A percentile compares a stretch with the other conserved stretches of the same genome.
Evolutionary conservation across 805 yeast species (phyloP).

Genomic region (Kuraishia floccosa): DNA sequence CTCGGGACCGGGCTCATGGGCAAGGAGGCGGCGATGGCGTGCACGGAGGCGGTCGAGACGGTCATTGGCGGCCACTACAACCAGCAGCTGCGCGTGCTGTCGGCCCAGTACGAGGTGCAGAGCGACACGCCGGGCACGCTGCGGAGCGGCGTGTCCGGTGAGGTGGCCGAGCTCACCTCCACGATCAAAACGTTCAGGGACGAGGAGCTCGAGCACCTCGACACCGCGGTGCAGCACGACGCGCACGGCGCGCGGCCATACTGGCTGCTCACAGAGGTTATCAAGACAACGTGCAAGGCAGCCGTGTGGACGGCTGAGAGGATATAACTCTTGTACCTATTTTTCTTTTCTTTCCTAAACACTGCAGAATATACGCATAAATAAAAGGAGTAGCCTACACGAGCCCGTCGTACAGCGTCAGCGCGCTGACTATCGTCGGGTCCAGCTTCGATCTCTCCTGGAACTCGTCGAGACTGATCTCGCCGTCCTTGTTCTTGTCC

Average conservation of each 20-base stretch:
- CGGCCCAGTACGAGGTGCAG: slow-evolving; percentile 44
- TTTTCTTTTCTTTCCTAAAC: background rate
- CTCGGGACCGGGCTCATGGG: slow-evolving; percentile 77
- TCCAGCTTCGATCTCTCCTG: slow-evolving; percentile 70
- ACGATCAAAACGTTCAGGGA: slow-evolving; percentile 75
- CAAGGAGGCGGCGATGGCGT: slow-evolving; percentile 98
- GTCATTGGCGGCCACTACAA: slow-evolving; percentile 96
- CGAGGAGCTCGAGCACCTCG: slow-evolving; percentile 89
- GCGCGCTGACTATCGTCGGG: slow-evolving; percentile 62
- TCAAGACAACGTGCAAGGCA: slow-evolving; percentile 71
- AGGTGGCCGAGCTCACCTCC: slow-evolving; percentile 43
- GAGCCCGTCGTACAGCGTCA: slow-evolving; percentile 51
- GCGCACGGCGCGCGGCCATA: slow-evolving; percentile 92
- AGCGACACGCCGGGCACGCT: slow-evolving; percentile 6
- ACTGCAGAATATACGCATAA: background rate
- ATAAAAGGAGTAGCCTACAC: slow-evolving; percentile 25
- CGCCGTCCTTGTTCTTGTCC: slow-evolving; percentile 61
- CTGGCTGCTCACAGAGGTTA: slow-evolving; percentile 76
- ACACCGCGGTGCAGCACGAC: slow-evolving; percentile 87
- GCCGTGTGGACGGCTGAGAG: slow-evolving; percentile 92
- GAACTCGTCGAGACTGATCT: slow-evolving; percentile 76
- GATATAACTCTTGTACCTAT: slow-evolving; percentile 34
- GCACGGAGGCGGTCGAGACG: slow-evolving; percentile 97
- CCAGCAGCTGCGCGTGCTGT: slow-evolving; percentile 69
- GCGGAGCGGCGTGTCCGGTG: slow-evolving; percentile 43